A percentile compares a stretch with the other conserved stretches of the same genome.
phyloP scores from a whole-genome alignment of 2,329 filamentous ascomycete genomes.

The Ophiostoma angusticollis region DNA sequence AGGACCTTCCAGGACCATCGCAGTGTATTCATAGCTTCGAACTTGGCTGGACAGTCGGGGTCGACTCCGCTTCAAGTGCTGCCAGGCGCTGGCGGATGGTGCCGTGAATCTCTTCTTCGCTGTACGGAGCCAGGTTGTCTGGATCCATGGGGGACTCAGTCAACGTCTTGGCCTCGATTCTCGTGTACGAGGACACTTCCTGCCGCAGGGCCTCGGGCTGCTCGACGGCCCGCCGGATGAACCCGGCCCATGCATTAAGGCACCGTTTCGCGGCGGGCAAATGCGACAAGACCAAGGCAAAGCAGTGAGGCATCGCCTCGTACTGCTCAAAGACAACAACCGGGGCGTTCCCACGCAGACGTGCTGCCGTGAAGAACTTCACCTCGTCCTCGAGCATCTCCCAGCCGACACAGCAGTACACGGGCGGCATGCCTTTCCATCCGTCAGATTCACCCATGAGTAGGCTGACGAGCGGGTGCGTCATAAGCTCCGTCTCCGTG shows the following conservation, averaged over 20 bases:
- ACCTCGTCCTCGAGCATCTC: conserved; percentile 61
- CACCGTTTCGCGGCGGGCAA: conserved; percentile 36
- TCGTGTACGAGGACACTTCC: conserved; percentile 26
- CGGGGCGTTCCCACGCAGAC: conserved; percentile 45
- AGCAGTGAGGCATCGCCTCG: conserved; percentile 71
- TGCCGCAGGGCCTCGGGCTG: conserved; percentile 6
- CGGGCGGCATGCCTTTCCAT: conserved; percentile 52
- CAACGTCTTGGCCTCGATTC: conserved; percentile 37
- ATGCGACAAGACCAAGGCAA: conserved; percentile 42
- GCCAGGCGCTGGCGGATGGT: conserved; percentile 19
- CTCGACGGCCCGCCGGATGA: conserved; percentile 28
- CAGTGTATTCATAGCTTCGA: background rate
- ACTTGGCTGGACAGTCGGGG: conserved; percentile 13
- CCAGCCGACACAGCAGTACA: conserved; percentile 57
- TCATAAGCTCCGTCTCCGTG: conserved; percentile 37
- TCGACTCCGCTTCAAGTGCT: background rate
- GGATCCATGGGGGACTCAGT: conserved; percentile 34
- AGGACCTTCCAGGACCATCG: too few species aligned
- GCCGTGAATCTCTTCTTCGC: conserved; percentile 29
- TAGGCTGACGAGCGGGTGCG: conserved; percentile 57
- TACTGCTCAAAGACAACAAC: conserved; percentile 56
- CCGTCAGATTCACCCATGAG: conserved; percentile 32
- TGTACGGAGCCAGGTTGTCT: conserved; percentile 28
- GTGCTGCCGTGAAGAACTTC: conserved; percentile 46
- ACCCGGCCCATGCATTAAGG: conserved; percentile 41